A percentile compares a stretch with the other conserved stretches of the same genome.
Conservation (phyloP, 164 flowering plant genomes). For the Tetracentron sinense region DNA sequence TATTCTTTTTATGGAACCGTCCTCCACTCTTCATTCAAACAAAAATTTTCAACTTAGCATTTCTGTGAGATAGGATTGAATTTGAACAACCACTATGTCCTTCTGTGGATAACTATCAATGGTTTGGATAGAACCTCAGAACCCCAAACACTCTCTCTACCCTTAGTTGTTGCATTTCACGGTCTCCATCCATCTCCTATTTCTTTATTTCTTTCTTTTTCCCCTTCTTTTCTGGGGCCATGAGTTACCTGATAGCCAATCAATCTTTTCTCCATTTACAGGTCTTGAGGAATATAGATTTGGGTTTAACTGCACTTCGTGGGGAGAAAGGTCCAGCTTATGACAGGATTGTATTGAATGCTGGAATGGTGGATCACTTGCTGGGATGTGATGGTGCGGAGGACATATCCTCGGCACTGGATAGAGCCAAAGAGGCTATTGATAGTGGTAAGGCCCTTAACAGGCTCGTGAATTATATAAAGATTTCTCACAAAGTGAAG, state of each 20-base stretch:
- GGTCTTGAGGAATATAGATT: slow-evolving; percentile 83
- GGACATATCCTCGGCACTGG: slow-evolving; percentile 62
- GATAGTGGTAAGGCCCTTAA: slow-evolving; percentile 87
- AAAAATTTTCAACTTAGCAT: background rate
- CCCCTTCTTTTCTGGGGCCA: background rate
- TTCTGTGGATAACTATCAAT: too few relatives aligned
- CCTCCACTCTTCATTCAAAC: background rate
- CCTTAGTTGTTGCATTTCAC: too few relatives aligned
- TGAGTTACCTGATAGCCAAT: background rate
- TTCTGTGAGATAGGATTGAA: too few relatives aligned
- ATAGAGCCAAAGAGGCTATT: slow-evolving; percentile 94
- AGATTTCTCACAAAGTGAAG: slow-evolving; percentile 52
- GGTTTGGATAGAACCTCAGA: too few relatives aligned
- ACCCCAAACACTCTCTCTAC: too few relatives aligned
- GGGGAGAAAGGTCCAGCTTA: slow-evolving; percentile 95
- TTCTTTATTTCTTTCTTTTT: background rate
- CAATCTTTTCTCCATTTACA: slow-evolving; percentile 12
- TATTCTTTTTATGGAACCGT: too few relatives aligned
- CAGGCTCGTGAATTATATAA: slow-evolving; percentile 72
- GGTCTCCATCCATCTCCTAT: background rate
- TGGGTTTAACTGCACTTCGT: slow-evolving; percentile 83
- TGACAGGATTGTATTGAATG: slow-evolving; percentile 89
- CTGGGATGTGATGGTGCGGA: slow-evolving; percentile 88
- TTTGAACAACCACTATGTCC: too few relatives aligned
- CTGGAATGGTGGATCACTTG: slow-evolving; percentile 96